Evolutionary conservation across 2,329 filamentous ascomycete genomes (phyloP).

Genomic region (Fusarium marasasianum): DNA sequence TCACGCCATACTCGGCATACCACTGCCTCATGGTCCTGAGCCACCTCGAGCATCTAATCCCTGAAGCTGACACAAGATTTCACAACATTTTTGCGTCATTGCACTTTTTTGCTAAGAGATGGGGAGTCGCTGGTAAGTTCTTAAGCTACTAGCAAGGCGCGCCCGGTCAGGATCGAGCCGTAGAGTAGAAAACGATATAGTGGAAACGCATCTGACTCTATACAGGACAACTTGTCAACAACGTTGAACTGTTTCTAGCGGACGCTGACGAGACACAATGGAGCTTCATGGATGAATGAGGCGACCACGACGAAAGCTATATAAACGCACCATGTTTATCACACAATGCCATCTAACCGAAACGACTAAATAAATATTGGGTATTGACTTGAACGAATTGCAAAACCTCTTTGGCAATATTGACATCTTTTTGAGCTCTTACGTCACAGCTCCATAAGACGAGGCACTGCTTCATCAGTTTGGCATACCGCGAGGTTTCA

Average conservation of each 20-base stretch:
- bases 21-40: constrained; percentile 48
- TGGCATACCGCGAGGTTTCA: not conserved
- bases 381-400: not conserved
- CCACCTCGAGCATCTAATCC: constrained; percentile 47
- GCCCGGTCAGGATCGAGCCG: not conserved
- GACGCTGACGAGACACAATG: constrained; percentile 38
- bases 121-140: constrained; percentile 47
- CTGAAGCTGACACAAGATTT: constrained; percentile 46
- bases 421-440: not conserved
- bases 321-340: not conserved
- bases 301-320: not conserved
- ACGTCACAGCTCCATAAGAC: not conserved
- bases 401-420: not conserved
- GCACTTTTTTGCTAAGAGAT: constrained; percentile 49
- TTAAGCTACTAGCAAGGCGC: constrained; percentile 6
- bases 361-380: not conserved
- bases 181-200: not conserved
- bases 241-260: constrained; percentile 43
- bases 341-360: not conserved
- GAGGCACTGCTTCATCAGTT: not conserved
- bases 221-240: constrained; percentile 42
- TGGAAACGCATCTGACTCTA: constrained; percentile 18
- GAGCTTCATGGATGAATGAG: constrained; percentile 39
- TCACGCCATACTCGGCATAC: constrained; percentile 49
- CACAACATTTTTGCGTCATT: constrained; percentile 48